A percentile compares a stretch with the other conserved stretches of the same genome.
These are phyloP conservation scores for Wickerhamiella brachini DNA, from an alignment of 805 yeast species.

Conservation along the genomic window DNA sequence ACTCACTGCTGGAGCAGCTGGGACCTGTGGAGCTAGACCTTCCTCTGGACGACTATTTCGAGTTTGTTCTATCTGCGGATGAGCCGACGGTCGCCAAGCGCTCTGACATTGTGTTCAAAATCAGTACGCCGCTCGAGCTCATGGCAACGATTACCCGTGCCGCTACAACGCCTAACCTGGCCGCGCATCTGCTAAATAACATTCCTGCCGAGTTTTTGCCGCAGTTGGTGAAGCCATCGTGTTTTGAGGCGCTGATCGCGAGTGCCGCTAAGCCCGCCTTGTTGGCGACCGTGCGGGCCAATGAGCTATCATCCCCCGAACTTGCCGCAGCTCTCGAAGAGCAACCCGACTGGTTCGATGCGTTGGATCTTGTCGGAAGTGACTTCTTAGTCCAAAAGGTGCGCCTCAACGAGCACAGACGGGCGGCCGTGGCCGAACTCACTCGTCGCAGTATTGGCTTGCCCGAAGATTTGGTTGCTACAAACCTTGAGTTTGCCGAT, in stretches of 20 bases:
- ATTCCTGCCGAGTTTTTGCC: constrained; percentile 11
- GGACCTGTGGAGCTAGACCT: neutral
- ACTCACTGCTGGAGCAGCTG: neutral
- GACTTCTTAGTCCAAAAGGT: constrained; percentile 7
- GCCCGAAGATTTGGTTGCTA: constrained; percentile 2
- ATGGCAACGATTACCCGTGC: constrained; percentile 15
- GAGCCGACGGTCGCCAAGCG: constrained; percentile 7
- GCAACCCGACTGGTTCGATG: constrained; percentile 11
- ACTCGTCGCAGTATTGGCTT: constrained; percentile 5
- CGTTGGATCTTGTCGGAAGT: constrained; percentile 6
- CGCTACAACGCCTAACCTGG: constrained; percentile 3
- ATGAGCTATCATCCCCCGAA: constrained; percentile 1
- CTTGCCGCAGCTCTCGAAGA: constrained; percentile 5
- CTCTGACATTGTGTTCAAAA: constrained; percentile 14
- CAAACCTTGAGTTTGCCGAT: constrained; percentile 3
- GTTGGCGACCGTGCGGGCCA: neutral
- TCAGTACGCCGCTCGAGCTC: constrained; percentile 13
- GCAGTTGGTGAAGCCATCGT: neutral
- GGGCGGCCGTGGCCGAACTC: constrained; percentile 7
- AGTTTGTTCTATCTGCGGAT: constrained; percentile 15
- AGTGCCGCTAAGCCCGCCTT: neutral
- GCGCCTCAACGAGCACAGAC: neutral
- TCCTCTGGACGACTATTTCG: constrained; percentile 14
- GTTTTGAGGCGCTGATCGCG: constrained; percentile 1
- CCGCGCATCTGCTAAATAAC: constrained; percentile 11